A percentile compares a stretch with the other conserved stretches of the same genome.
phyloP scores from a whole-genome alignment of 441 rosid species.

The Populus hybrid region DNA sequence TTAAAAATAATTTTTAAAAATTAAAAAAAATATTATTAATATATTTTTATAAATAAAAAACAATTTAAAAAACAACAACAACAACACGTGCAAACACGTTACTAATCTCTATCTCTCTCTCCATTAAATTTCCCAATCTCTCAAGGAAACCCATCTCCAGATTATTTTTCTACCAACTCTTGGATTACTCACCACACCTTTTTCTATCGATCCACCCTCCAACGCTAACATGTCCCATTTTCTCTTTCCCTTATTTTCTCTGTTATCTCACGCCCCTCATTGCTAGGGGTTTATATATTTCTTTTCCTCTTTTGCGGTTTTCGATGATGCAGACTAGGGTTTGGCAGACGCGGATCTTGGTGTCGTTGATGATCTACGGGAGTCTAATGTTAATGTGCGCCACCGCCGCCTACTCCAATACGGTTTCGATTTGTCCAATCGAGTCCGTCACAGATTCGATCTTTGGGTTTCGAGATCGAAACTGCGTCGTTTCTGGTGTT shows the following conservation, averaged over 20 bases:
- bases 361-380: slow-evolving; percentile 30
- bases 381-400: slow-evolving; percentile 31
- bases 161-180: not conserved
- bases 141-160: not conserved
- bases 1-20: too few species aligned
- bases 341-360: slow-evolving; percentile 43
- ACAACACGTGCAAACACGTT: too few species aligned
- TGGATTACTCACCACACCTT: not conserved
- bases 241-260: not conserved
- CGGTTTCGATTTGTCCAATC: slow-evolving; percentile 46
- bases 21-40: too few species aligned
- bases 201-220: not conserved
- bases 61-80: too few species aligned
- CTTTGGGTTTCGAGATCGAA: slow-evolving; percentile 46
- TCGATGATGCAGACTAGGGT: slow-evolving; percentile 33
- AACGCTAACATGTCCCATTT: not conserved
- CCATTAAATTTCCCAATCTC: not conserved
- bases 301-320: not conserved
- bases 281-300: not conserved
- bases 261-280: not conserved
- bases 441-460: slow-evolving; percentile 42
- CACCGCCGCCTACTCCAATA: slow-evolving; percentile 19
- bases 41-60: too few species aligned
- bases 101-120: too few species aligned
- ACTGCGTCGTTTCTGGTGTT: slow-evolving; percentile 27